These are phyloP conservation scores for Starmerella powellii DNA, from an alignment of 805 yeast species.

Conservation along the genomic window DNA sequence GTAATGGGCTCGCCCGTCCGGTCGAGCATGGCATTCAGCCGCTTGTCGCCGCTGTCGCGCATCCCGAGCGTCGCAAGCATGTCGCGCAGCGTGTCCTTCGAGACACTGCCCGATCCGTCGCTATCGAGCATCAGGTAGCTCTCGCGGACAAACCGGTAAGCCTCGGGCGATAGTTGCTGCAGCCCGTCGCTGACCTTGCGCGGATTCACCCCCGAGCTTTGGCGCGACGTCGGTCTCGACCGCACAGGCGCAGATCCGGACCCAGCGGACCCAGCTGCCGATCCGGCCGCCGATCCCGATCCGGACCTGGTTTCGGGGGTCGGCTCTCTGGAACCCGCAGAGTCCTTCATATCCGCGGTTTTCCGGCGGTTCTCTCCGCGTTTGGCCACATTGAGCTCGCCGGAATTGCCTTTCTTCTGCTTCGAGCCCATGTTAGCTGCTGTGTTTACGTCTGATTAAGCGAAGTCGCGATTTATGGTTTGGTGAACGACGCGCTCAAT, in stretches of 20 bases:
- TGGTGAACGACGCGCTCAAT: no score
- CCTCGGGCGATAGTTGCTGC: conserved; percentile 22
- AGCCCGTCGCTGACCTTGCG: conserved; percentile 23
- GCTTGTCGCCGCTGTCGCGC: conserved; percentile 10
- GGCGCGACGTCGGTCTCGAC: not conserved
- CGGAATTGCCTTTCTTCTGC: not conserved
- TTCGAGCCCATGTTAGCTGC: not conserved
- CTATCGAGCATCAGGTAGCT: conserved; percentile 22
- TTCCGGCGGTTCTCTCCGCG: conserved; percentile 2
- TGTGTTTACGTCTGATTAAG: not conserved
- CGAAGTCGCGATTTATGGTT: no score
- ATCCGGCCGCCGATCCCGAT: no score
- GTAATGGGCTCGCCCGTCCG: conserved; percentile 23
- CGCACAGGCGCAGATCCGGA: no score
- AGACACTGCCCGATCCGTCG: conserved; percentile 22
- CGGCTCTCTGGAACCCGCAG: no score
- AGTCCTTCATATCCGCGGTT: no score
- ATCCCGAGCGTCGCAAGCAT: conserved; percentile 23
- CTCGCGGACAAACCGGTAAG: conserved; percentile 23
- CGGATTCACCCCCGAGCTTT: conserved; percentile 11
- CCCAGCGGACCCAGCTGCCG: no score
- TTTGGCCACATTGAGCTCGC: conserved; percentile 6
- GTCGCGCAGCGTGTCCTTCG: conserved; percentile 17
- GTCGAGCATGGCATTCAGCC: conserved; percentile 21
- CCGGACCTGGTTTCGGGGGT: no score